Percentiles rank a stretch among this genome's conserved stretches.
Evolutionary conservation across 192 early-diverging fungal species (phyloP).

Genomic region (Lunasporangiospora selenospora): DNA sequence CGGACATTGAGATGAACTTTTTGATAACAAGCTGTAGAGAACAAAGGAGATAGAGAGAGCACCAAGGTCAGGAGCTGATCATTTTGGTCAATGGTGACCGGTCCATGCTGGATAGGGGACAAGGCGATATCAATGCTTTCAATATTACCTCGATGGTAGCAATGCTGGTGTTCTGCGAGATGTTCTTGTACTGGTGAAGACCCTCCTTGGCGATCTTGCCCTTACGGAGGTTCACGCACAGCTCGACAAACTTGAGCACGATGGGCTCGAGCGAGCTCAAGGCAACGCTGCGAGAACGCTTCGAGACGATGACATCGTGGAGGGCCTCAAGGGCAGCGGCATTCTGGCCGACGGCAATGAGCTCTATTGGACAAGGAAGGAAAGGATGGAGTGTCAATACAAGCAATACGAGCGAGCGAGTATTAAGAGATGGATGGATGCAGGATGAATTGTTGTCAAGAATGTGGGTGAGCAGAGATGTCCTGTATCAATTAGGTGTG

Average conservation of each 20-base stretch:
- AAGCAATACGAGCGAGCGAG: neutral
- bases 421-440: too few species aligned
- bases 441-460: neutral
- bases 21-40: constrained; percentile 76
- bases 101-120: neutral
- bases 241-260: constrained; percentile 91
- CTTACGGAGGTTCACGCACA: constrained; percentile 86
- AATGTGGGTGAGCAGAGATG: neutral
- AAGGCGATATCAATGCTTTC: neutral
- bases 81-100: too few species aligned
- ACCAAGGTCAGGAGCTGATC: too few species aligned
- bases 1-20: constrained; percentile 85
- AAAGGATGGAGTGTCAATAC: neutral
- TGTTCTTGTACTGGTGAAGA: constrained; percentile 98
- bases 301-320: constrained; percentile 91
- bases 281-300: constrained; percentile 84
- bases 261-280: constrained; percentile 89
- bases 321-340: constrained; percentile 85
- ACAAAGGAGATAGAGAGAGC: neutral
- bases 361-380: constrained; percentile 52
- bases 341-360: constrained; percentile 86
- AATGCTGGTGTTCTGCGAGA: constrained; percentile 94
- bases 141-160: constrained; percentile 87
- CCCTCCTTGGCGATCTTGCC: constrained; percentile 96
- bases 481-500: neutral